Percentiles rank a stretch among this genome's conserved stretches.
These are phyloP conservation scores for Phaseolus coccineus DNA, from an alignment of 331 rosid species.

Conservation along the genomic window DNA sequence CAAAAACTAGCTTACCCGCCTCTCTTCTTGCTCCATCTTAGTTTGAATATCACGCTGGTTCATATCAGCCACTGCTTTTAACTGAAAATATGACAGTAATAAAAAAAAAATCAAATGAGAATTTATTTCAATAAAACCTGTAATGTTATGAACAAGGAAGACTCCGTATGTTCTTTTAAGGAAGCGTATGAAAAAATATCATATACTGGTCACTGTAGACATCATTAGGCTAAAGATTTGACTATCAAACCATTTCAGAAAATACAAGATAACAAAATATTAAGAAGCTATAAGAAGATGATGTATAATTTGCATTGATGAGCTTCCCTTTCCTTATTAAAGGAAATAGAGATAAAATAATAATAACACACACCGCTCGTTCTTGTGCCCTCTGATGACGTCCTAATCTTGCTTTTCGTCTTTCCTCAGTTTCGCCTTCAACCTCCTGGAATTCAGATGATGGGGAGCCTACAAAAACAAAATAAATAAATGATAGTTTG, in stretches of 20 bases:
- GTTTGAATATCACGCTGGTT: conserved; percentile 80
- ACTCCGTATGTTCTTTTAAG: conserved; percentile 11
- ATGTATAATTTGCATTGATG: conserved; percentile 23
- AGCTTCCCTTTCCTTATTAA: neutral
- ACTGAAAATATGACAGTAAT: conserved; percentile 58
- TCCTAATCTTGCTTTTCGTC: conserved; percentile 78
- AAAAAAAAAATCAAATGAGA: conserved; percentile 23
- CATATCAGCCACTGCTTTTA: conserved; percentile 89
- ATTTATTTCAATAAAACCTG: conserved; percentile 32
- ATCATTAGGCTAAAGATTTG: conserved; percentile 19
- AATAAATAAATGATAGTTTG: conserved; percentile 16
- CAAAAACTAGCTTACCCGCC: conserved; percentile 67
- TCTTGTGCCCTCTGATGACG: conserved; percentile 75
- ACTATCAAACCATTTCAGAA: conserved; percentile 20
- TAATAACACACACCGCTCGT: conserved; percentile 69
- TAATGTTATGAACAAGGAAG: conserved; percentile 34
- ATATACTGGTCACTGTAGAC: conserved; percentile 27
- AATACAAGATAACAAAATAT: conserved; percentile 3
- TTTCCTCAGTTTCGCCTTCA: conserved; percentile 92
- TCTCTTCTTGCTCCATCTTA: conserved; percentile 91
- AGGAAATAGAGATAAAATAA: conserved; percentile 24
- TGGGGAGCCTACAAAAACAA: conserved; percentile 61
- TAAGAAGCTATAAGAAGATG: conserved; percentile 8
- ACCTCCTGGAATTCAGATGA: conserved; percentile 68
- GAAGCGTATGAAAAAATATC: conserved; percentile 28